These are phyloP conservation scores for Nothophaeocryptopus gaeumannii DNA, from an alignment of 2,329 filamentous ascomycete genomes.

Conservation along the genomic window DNA sequence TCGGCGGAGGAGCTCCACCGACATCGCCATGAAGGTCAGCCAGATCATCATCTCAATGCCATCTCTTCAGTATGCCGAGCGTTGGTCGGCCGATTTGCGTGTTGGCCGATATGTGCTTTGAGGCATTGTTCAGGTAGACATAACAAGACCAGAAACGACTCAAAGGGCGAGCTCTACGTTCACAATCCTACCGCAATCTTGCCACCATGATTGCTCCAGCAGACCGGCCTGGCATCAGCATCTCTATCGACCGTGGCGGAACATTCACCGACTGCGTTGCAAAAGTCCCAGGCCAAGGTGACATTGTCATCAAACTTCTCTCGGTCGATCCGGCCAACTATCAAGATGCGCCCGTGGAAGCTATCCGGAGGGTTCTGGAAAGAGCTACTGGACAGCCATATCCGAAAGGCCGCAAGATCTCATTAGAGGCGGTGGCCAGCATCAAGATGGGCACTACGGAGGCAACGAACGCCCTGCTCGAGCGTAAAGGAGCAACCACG, in stretches of 20 bases:
- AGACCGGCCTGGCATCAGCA: neutral
- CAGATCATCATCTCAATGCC: no score
- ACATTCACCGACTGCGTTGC: conserved; percentile 32
- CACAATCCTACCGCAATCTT: neutral
- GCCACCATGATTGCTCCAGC: neutral
- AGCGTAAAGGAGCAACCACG: conserved; percentile 81
- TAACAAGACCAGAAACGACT: no score
- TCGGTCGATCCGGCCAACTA: conserved; percentile 33
- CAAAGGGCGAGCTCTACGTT: neutral
- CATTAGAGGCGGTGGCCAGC: conserved; percentile 25
- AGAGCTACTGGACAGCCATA: conserved; percentile 16
- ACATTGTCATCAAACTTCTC: conserved; percentile 33
- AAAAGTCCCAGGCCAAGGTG: conserved; percentile 19
- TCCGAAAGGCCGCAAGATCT: neutral
- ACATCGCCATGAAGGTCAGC: neutral
- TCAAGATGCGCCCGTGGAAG: conserved; percentile 34
- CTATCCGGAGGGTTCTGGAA: conserved; percentile 33
- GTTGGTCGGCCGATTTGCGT: neutral
- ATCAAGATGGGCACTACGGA: conserved; percentile 63
- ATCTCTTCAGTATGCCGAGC: no score
- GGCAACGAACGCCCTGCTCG: conserved; percentile 82
- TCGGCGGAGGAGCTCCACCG: no score
- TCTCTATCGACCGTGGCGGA: conserved; percentile 25
- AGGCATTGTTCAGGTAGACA: no score
- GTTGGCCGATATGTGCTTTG: no score